Conservation (phyloP, 768 basidiomycete species). For the Leccinum olivaceopallidum region DNA sequence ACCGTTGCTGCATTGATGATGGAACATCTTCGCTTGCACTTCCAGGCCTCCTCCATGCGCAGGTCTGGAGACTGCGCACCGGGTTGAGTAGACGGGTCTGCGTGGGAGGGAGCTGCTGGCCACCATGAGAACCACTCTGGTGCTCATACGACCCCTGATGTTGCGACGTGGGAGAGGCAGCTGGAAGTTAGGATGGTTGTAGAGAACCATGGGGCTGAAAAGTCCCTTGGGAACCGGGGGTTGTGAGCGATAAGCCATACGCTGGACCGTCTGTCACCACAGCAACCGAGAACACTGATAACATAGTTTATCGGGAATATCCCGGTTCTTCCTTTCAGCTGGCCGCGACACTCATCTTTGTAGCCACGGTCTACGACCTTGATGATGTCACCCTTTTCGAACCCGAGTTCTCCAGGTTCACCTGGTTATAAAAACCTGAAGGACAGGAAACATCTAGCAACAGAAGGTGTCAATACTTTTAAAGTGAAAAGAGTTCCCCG, state of each 20-base stretch:
- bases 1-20: conserved; percentile 24
- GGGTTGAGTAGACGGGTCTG: conserved; percentile 19
- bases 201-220: conserved; percentile 12
- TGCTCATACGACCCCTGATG: conserved; percentile 24
- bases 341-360: conserved; percentile 97
- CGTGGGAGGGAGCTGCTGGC: neutral
- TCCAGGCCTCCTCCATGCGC: conserved; percentile 22
- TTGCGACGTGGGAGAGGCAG: conserved; percentile 10
- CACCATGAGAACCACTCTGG: conserved; percentile 11
- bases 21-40: conserved; percentile 21
- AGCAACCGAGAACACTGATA: conserved; percentile 65
- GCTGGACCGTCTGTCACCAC: conserved; percentile 56
- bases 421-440: conserved; percentile 36
- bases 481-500: no score
- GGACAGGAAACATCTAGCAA: no score
- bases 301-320: conserved; percentile 99
- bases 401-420: conserved; percentile 86
- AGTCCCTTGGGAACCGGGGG: conserved; percentile 10
- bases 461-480: no score
- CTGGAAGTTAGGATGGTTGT: conserved; percentile 17
- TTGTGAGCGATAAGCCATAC: conserved; percentile 13
- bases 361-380: conserved; percentile 93
- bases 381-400: conserved; percentile 91
- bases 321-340: conserved; percentile 84
- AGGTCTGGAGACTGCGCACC: conserved; percentile 17